Evolutionary conservation across 2,329 filamentous ascomycete genomes (phyloP), one percentile per base, ranked within the genome.

Genomic region (Ascochyta pisi): DNA sequence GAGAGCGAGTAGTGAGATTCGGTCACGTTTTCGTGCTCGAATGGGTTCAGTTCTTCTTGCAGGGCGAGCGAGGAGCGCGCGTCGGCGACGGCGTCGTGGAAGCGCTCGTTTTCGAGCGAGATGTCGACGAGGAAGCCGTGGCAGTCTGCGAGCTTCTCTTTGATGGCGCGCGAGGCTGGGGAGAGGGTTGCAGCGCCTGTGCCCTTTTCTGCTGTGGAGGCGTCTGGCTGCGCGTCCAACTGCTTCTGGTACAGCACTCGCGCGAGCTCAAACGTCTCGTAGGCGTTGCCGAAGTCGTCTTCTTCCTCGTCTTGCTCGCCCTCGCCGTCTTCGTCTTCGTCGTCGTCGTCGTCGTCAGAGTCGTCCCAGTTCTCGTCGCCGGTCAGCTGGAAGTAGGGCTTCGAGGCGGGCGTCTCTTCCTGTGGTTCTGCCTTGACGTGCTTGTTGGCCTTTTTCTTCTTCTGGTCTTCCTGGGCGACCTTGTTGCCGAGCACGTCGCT

Each of bases 1-100:
- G 94, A 96, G 24, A 99, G 87, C 78, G 97, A 98, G 81, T 90
- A 99, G 79, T 99, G 92, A 15, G 91, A 94, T 79, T 99, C 95
- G 38, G 95, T 94, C 53, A 98, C 84, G 47, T 96, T 84, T 66
- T 92, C 90, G 13, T 91, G 92, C 60, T 96, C 91, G 45, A 89
- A 83, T 0, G 91, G 84, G 71, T 91, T 92, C 3, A 98, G 83
- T 46, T 89, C 84, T 65, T 90, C 79, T 77, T 96, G 96, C 68
- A 96, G 85, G 37, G 85, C 84, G 44, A 98, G 84, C 1, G 92
- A 88, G 13, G 89, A 86, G 65, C 87, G 87, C 48, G 91, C 87
- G 76, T 99, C 95, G 42, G 86, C 84, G 49, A 96, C 90, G n/a
- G 95, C 94, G 64, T 91, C 89, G 38, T 86, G 83, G 72, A 96